Conservation (phyloP, 805 yeast genomes). For the Hagleromyces aurorensis region DNA sequence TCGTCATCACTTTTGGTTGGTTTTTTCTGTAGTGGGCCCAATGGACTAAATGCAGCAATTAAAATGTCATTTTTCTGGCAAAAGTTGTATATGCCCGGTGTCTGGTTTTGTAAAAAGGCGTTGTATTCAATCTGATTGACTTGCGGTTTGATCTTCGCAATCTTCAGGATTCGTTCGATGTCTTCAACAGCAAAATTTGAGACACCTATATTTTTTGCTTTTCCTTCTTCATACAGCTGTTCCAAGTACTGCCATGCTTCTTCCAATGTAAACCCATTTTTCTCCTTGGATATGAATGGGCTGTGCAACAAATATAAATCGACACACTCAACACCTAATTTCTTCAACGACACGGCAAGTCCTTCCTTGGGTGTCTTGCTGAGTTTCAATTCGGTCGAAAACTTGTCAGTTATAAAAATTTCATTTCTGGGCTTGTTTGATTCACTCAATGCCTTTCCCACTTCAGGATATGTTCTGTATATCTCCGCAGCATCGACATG, state of each 20-base stretch:
- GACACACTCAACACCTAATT: conserved; percentile 38
- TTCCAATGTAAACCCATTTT: conserved; percentile 34
- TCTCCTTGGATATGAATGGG: conserved; percentile 33
- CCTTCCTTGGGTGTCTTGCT: conserved; percentile 36
- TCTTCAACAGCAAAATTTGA: conserved; percentile 48
- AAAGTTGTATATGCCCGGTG: conserved; percentile 47
- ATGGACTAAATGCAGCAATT: conserved; percentile 61
- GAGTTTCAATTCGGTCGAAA: conserved; percentile 21
- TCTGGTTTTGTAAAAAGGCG: conserved; percentile 62
- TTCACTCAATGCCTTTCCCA: conserved; percentile 40
- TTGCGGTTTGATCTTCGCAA: conserved; percentile 39
- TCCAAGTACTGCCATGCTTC: conserved; percentile 50
- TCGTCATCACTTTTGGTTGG: conserved; percentile 25
- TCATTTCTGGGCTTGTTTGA: conserved; percentile 40
- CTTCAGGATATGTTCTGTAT: conserved; percentile 47
- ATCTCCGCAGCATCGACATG: conserved; percentile 55
- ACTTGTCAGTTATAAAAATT: conserved; percentile 50
- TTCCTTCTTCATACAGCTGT: conserved; percentile 42
- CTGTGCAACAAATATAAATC: conserved; percentile 47
- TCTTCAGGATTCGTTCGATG: conserved; percentile 36
- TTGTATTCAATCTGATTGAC: conserved; percentile 61
- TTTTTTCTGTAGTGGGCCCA: conserved; percentile 50
- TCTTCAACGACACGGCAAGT: conserved; percentile 33
- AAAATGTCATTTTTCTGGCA: conserved; percentile 41
- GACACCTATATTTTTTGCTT: conserved; percentile 51